phyloP scores from a whole-genome alignment of 2,329 filamentous ascomycete genomes.

The Fusarium chaquense region DNA sequence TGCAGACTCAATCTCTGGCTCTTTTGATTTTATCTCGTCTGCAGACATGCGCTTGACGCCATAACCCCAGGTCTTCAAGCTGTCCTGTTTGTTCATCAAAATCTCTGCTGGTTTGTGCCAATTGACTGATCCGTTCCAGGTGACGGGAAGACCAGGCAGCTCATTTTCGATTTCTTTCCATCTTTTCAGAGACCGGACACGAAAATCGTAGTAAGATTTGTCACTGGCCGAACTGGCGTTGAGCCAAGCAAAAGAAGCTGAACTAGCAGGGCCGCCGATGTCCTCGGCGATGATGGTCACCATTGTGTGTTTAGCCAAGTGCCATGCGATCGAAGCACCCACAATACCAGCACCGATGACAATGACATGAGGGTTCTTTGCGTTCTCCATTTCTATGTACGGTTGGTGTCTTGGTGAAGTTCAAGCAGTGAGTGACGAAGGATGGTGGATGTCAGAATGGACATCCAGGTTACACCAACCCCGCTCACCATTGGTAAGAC shows the following conservation, averaged over 20 bases:
- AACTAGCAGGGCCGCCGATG: conserved; percentile 20
- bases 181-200: conserved; percentile 23
- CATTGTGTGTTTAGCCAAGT: conserved; percentile 12
- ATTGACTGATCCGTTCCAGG: conserved; percentile 35
- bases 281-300: conserved; percentile 35
- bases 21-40: neutral
- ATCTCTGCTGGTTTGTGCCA: conserved; percentile 21
- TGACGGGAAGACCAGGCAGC: conserved; percentile 17
- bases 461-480: neutral
- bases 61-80: conserved; percentile 25
- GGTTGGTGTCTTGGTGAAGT: neutral
- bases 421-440: rapidly evolving
- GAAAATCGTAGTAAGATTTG: conserved; percentile 27
- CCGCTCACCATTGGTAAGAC: neutral
- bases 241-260: conserved; percentile 35
- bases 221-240: conserved; percentile 30
- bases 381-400: neutral
- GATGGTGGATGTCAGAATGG: neutral
- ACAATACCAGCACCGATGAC: conserved; percentile 33
- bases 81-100: neutral
- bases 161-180: conserved; percentile 26
- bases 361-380: conserved; percentile 10
- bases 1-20: neutral
- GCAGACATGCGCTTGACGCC: neutral
- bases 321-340: conserved; percentile 36